These are phyloP conservation scores for Cyberlindnera nakhonratchasimensis DNA, from an alignment of 805 yeast species.

Conservation along the genomic window DNA sequence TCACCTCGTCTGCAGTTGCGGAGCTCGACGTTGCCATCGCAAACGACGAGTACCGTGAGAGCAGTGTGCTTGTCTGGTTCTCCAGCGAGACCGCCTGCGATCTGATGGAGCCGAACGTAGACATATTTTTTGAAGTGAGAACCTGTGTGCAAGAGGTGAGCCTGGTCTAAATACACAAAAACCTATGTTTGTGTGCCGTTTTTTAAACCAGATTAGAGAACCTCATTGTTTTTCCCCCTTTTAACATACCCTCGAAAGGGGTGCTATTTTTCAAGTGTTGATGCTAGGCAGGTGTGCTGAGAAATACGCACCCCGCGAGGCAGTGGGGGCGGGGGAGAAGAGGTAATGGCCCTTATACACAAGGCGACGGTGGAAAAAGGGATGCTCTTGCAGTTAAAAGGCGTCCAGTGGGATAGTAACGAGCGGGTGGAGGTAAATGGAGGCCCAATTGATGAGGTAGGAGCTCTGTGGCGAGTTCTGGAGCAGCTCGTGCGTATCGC, in stretches of 20 bases:
- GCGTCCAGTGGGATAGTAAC: constrained; percentile 1
- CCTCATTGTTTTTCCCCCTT: too few species aligned
- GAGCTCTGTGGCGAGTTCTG: constrained; percentile 19
- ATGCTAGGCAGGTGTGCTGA: not conserved
- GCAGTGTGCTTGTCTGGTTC: constrained; percentile 55
- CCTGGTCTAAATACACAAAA: too few species aligned
- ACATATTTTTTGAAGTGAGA: constrained; percentile 22
- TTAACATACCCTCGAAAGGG: too few species aligned
- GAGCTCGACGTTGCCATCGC: constrained; percentile 48
- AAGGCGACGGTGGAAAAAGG: too few species aligned
- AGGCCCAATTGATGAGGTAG: constrained; percentile 30
- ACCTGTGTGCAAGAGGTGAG: too few species aligned
- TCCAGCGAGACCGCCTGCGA: constrained; percentile 68
- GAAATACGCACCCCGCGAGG: constrained; percentile 3
- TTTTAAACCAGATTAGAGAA: too few species aligned
- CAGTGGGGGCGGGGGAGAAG: too few species aligned
- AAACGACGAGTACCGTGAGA: constrained; percentile 52
- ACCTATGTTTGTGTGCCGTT: too few species aligned
- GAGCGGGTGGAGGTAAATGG: constrained; percentile 19
- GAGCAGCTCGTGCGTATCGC: constrained; percentile 33
- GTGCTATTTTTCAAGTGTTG: not conserved
- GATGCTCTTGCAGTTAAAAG: constrained; percentile 10
- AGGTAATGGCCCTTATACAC: too few species aligned
- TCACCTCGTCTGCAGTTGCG: constrained; percentile 46
- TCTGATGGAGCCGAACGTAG: constrained; percentile 64